Evolutionary conservation across 2,329 filamentous ascomycete genomes (phyloP).

Genomic region (Hypoxylon sp.): DNA sequence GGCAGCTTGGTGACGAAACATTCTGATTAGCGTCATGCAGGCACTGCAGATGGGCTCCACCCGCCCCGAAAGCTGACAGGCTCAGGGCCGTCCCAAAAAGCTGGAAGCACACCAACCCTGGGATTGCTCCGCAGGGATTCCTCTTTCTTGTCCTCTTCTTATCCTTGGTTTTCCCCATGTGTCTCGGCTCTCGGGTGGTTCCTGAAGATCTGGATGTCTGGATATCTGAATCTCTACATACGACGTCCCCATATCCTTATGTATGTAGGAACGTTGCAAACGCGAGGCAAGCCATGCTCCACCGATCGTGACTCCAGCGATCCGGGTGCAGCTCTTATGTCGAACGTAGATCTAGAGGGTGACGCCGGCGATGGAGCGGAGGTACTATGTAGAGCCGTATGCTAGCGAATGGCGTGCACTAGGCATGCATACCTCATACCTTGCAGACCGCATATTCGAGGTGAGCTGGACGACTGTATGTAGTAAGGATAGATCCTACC

Average conservation of each 20-base stretch:
- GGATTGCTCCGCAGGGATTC: constrained; percentile 13
- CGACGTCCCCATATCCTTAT: background rate
- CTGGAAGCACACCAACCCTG: constrained; percentile 35
- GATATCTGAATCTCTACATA: background rate
- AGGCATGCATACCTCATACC: constrained; percentile 24
- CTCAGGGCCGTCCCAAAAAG: constrained; percentile 33
- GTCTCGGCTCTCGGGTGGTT: constrained; percentile 18
- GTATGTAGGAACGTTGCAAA: background rate
- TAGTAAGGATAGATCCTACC: background rate
- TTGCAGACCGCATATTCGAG: constrained; percentile 19
- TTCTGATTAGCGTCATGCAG: constrained; percentile 41
- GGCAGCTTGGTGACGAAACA: constrained; percentile 45
- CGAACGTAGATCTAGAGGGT: background rate
- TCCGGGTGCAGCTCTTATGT: background rate
- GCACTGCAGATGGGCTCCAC: constrained; percentile 29
- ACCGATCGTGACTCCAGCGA: background rate
- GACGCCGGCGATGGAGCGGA: background rate
- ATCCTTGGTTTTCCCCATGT: constrained; percentile 29
- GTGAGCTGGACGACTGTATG: background rate
- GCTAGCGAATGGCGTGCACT: constrained; percentile 14
- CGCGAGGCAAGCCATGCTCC: background rate
- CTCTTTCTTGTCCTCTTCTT: constrained; percentile 5
- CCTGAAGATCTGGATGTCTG: constrained; percentile 30
- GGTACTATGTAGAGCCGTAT: constrained; percentile 8
- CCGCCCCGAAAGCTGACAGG: constrained; percentile 23